Percentiles rank a stretch among this genome's conserved stretches.
Evolutionary conservation across 176 grass and related monocot species (phyloP).

Genomic region (Cocos nucifera): DNA sequence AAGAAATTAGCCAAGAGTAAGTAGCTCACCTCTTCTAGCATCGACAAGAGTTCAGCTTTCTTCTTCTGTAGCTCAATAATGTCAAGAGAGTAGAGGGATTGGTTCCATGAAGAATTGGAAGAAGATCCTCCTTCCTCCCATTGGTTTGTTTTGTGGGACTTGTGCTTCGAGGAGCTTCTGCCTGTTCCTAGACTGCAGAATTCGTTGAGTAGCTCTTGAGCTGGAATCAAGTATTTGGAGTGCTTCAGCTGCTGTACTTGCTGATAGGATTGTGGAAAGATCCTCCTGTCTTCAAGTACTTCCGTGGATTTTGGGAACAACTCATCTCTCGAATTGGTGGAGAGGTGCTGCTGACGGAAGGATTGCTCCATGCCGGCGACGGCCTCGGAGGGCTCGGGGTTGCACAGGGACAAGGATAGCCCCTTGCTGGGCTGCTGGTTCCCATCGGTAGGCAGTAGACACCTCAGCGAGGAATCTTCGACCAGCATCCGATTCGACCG

Average conservation of each 20-base stretch:
- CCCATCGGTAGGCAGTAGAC: neutral
- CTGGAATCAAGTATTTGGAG: conserved; percentile 65
- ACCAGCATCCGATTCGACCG: conserved; percentile 25
- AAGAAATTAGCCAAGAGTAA: conserved; percentile 2
- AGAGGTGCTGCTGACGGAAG: neutral
- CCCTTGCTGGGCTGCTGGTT: neutral
- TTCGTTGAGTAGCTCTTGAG: conserved; percentile 69
- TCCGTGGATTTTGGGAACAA: neutral
- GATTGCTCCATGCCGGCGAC: neutral
- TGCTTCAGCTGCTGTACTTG: conserved; percentile 29
- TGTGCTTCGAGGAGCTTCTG: conserved; percentile 18
- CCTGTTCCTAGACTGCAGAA: conserved; percentile 56
- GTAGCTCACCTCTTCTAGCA: conserved; percentile 89
- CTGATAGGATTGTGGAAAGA: neutral
- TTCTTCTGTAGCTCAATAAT: conserved; percentile 69
- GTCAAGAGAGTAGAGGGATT: conserved; percentile 50
- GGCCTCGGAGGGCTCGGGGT: neutral
- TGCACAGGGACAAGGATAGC: conserved; percentile 13
- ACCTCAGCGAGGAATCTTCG: conserved; percentile 13
- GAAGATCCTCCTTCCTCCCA: conserved; percentile 35
- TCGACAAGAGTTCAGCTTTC: conserved; percentile 71
- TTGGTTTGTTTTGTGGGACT: conserved; percentile 11
- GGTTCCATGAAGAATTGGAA: conserved; percentile 37
- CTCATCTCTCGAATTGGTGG: neutral
- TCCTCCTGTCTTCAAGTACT: neutral